phyloP scores from a whole-genome alignment of 139 green algal species.

The Picochlorum sp. region DNA sequence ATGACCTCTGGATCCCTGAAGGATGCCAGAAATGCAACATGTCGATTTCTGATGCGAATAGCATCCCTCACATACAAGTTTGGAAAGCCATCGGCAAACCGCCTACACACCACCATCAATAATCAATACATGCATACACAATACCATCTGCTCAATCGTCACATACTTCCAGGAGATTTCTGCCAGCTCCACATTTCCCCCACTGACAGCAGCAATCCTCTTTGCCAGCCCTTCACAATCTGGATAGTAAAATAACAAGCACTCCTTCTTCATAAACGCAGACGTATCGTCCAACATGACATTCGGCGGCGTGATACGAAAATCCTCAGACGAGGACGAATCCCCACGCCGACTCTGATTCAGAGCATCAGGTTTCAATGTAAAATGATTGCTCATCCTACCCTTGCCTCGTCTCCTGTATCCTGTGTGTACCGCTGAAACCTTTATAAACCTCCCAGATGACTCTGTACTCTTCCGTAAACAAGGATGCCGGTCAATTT shows the following conservation, averaged over 20 bases:
- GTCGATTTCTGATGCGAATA: constrained; percentile 77
- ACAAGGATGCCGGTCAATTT: neutral
- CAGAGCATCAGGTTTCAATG: constrained; percentile 12
- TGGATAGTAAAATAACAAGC: constrained; percentile 84
- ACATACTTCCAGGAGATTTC: constrained; percentile 75
- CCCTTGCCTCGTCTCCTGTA: neutral
- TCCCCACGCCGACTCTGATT: neutral
- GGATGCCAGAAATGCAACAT: constrained; percentile 94
- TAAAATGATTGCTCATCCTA: constrained; percentile 29
- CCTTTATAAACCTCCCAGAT: neutral
- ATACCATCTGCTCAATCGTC: neutral
- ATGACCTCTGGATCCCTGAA: constrained; percentile 85
- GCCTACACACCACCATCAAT: neutral
- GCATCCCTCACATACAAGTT: constrained; percentile 96
- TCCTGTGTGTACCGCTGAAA: neutral
- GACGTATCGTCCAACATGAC: constrained; percentile 22
- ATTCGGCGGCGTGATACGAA: constrained; percentile 48
- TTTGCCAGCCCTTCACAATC: constrained; percentile 69
- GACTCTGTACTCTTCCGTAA: neutral
- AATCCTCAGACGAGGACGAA: constrained; percentile 28
- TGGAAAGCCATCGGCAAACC: constrained; percentile 94
- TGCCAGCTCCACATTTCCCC: constrained; percentile 60
- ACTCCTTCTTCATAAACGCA: constrained; percentile 58
- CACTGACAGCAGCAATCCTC: constrained; percentile 55
- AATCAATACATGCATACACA: too few relatives aligned